These are phyloP conservation scores for Brassica cretica DNA, from an alignment of 345 rosid species.

Conservation along the genomic window DNA sequence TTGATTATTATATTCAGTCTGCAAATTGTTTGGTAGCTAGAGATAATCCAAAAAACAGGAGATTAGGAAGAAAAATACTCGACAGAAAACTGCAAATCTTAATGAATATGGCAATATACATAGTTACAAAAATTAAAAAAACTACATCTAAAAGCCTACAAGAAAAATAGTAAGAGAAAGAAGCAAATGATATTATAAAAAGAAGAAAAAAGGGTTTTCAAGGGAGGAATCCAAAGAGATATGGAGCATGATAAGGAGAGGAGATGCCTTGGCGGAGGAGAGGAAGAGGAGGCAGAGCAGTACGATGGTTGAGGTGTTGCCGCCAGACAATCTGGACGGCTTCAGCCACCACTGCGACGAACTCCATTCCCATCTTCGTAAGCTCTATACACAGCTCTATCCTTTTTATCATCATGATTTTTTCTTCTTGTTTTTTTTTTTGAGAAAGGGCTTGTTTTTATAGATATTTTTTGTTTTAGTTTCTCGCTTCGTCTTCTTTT, in stretches of 20 bases:
- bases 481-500: constrained; percentile 23
- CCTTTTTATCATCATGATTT: constrained; percentile 50
- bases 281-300: constrained; percentile 30
- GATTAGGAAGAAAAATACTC: background rate
- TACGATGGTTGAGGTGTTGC: constrained; percentile 35
- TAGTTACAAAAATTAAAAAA: constrained; percentile 10
- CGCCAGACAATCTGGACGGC: constrained; percentile 35
- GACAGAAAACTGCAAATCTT: background rate
- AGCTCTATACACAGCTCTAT: constrained; percentile 50
- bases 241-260: constrained; percentile 35
- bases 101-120: constrained; percentile 15
- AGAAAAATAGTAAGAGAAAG: background rate
- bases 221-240: constrained; percentile 36
- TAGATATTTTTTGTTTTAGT: background rate
- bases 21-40: background rate
- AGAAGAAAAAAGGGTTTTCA: background rate
- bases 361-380: constrained; percentile 49
- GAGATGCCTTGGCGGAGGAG: constrained; percentile 23
- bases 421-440: background rate
- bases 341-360: constrained; percentile 51
- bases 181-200: background rate
- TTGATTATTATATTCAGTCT: background rate
- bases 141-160: constrained; percentile 4
- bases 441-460: background rate
- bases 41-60: background rate